Percentiles rank a stretch among this genome's conserved stretches.
Conservation (phyloP, 257 asterid genomes). For the Solanum tarijense region DNA sequence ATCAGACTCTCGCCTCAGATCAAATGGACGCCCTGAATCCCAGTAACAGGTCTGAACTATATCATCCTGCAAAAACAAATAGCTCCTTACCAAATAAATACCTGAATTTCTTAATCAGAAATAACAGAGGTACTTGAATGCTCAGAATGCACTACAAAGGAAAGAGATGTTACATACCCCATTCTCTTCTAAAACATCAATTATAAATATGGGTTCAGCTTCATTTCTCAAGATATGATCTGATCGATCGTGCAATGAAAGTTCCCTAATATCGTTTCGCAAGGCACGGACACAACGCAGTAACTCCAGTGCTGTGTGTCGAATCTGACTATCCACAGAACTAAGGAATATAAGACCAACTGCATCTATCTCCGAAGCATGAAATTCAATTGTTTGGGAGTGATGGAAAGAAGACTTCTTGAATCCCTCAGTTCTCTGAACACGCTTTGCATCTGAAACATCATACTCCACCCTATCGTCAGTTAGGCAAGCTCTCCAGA, state of each 20-base stretch:
- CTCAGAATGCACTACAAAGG: background rate
- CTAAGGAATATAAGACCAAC: slow-evolving; percentile 97
- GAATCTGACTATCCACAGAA: slow-evolving; percentile 95
- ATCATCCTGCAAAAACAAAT: slow-evolving; percentile 56
- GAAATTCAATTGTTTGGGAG: slow-evolving; percentile 58
- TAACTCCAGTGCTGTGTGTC: slow-evolving; percentile 96
- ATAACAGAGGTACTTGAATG: background rate
- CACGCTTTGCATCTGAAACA: slow-evolving; percentile 51
- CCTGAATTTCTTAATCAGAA: background rate
- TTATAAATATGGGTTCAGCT: slow-evolving; percentile 88
- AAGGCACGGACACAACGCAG: slow-evolving; percentile 88
- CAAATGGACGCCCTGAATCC: slow-evolving; percentile 92
- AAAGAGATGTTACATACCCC: slow-evolving; percentile 50
- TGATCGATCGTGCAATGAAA: slow-evolving; percentile 44
- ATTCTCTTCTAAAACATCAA: slow-evolving; percentile 97
- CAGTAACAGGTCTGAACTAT: slow-evolving; percentile 98
- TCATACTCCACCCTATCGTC: slow-evolving; percentile 61
- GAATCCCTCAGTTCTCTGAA: slow-evolving; percentile 80
- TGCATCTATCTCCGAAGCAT: slow-evolving; percentile 95
- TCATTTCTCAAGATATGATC: slow-evolving; percentile 54
- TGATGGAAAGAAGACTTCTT: slow-evolving; percentile 80
- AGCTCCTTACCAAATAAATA: background rate
- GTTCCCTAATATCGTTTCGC: slow-evolving; percentile 73
- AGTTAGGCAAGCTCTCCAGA: slow-evolving; percentile 88
- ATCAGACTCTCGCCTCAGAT: slow-evolving; percentile 91